phyloP scores from a whole-genome alignment of 306 rosid species.

The Lotus japonicus region DNA sequence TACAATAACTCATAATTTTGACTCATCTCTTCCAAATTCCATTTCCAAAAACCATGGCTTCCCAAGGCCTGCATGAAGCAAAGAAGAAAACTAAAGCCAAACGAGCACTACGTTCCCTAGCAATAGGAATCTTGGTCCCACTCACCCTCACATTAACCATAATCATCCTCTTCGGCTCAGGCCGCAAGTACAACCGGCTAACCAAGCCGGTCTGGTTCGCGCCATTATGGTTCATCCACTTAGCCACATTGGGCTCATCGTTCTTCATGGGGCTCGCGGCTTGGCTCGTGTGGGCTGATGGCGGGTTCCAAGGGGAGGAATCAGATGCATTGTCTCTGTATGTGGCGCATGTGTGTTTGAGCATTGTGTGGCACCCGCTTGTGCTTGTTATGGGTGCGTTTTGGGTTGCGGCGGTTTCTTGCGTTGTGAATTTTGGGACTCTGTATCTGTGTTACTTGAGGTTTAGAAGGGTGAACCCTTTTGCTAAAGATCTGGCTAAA shows the following conservation, averaged over 20 bases:
- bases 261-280: slow-evolving; percentile 57
- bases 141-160: slow-evolving; percentile 22
- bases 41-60: slow-evolving; percentile 5
- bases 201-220: slow-evolving; percentile 54
- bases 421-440: slow-evolving; percentile 33
- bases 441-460: slow-evolving; percentile 33
- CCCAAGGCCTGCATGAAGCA: slow-evolving; percentile 22
- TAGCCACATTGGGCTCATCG: slow-evolving; percentile 40
- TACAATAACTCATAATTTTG: neutral
- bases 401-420: slow-evolving; percentile 27
- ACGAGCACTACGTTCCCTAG: slow-evolving; percentile 45
- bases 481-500: slow-evolving; percentile 49
- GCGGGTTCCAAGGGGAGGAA: slow-evolving; percentile 42
- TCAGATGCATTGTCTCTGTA: slow-evolving; percentile 41
- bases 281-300: slow-evolving; percentile 82
- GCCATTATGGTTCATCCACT: slow-evolving; percentile 55
- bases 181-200: slow-evolving; percentile 21
- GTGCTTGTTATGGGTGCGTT: slow-evolving; percentile 38
- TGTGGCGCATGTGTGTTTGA: slow-evolving; percentile 34
- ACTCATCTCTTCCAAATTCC: neutral
- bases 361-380: slow-evolving; percentile 60
- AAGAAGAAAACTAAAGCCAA: slow-evolving; percentile 36
- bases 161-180: slow-evolving; percentile 42
- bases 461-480: slow-evolving; percentile 45
- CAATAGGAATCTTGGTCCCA: slow-evolving; percentile 42